A percentile compares a stretch with the other conserved stretches of the same genome.
These are phyloP conservation scores for Pichia norvegensis DNA, from an alignment of 1,139 yeast species.

Conservation along the genomic window DNA sequence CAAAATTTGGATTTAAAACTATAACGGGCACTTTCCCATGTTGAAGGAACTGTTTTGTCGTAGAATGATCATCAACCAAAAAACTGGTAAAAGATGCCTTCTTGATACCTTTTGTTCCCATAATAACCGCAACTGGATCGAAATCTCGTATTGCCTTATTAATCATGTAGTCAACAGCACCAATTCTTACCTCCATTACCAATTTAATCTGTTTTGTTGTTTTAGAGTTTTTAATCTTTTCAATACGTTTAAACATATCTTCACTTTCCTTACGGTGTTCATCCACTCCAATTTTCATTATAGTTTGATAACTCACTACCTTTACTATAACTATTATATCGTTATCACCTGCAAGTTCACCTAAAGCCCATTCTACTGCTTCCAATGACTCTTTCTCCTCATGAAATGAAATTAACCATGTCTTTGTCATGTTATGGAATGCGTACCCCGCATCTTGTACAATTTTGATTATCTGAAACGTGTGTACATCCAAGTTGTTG, in stretches of 20 bases:
- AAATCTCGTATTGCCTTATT: slow-evolving; percentile 52
- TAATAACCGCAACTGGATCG: slow-evolving; percentile 56
- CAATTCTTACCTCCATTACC: slow-evolving; percentile 54
- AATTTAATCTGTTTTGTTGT: slow-evolving; percentile 33
- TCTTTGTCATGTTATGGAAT: slow-evolving; percentile 50
- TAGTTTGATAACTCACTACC: slow-evolving; percentile 44
- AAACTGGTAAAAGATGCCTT: slow-evolving; percentile 40
- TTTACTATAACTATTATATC: slow-evolving; percentile 57
- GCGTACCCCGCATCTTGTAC: slow-evolving; percentile 50
- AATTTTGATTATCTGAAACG: slow-evolving; percentile 26
- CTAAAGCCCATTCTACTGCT: slow-evolving; percentile 61
- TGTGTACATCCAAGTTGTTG: slow-evolving; percentile 14
- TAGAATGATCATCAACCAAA: slow-evolving; percentile 34
- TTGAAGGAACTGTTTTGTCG: slow-evolving; percentile 58
- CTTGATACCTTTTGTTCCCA: slow-evolving; percentile 50
- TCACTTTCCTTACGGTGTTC: slow-evolving; percentile 34
- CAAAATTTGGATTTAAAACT: slow-evolving; percentile 53
- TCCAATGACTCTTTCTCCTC: slow-evolving; percentile 48
- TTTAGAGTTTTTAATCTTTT: slow-evolving; percentile 42
- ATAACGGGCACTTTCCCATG: slow-evolving; percentile 64
- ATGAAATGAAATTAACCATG: slow-evolving; percentile 56
- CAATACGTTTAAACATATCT: slow-evolving; percentile 34
- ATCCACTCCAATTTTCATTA: slow-evolving; percentile 28
- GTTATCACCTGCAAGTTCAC: slow-evolving; percentile 54
- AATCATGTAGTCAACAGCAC: slow-evolving; percentile 50